Conservation (phyloP, 2,329 filamentous ascomycete genomes). For the Fusarium nurragi region DNA sequence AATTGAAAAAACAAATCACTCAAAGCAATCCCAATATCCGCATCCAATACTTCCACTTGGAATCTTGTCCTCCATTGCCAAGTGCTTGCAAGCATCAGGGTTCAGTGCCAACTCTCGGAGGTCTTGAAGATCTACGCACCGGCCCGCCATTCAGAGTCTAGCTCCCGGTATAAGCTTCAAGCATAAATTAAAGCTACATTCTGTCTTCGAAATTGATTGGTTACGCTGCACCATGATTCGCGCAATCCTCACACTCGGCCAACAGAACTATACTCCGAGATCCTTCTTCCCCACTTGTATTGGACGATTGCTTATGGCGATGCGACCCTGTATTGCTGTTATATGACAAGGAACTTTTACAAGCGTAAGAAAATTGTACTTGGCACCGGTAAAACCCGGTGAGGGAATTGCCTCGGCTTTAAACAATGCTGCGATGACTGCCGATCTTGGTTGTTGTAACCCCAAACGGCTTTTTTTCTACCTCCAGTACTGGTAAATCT, state of each 20-base stretch:
- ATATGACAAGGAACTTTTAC: neutral
- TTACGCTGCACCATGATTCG: neutral
- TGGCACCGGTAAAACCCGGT: neutral
- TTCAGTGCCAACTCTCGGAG: neutral
- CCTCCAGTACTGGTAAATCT: neutral
- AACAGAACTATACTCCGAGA: conserved; percentile 31
- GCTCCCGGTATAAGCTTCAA: conserved; percentile 15
- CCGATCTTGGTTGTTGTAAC: conserved; percentile 4
- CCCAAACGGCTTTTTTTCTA: no score
- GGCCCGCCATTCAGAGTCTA: conserved; percentile 27
- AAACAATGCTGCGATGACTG: neutral
- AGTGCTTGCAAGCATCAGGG: neutral
- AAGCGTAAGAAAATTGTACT: neutral
- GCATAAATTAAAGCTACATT: neutral
- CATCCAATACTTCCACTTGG: rapidly evolving
- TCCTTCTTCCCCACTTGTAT: conserved; percentile 10
- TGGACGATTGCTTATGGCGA: conserved; percentile 20
- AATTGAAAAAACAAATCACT: rapidly evolving
- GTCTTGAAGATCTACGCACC: conserved; percentile 17
- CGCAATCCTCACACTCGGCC: conserved; percentile 4
- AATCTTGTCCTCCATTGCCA: neutral
- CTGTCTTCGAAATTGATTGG: neutral
- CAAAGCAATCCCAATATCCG: rapidly evolving
- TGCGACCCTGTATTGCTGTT: neutral
- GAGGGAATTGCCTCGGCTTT: neutral